Percentiles rank a stretch among this genome's conserved stretches.
These are phyloP conservation scores for Rhodotorula mucilaginosa DNA, from an alignment of 1,284 basidiomycete species.

Conservation along the genomic window DNA sequence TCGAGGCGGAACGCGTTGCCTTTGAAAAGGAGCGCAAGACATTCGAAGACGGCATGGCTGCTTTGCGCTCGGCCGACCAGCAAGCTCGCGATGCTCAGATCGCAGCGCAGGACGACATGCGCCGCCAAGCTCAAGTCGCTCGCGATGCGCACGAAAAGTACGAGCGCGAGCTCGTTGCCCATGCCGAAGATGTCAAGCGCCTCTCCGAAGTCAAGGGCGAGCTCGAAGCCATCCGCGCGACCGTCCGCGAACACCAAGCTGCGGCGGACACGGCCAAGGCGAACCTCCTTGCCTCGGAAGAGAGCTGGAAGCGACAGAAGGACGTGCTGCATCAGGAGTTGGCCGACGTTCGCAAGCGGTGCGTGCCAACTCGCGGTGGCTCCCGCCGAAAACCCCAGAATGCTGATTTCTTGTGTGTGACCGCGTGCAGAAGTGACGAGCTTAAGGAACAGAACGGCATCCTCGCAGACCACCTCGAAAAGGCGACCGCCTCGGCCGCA, in stretches of 20 bases:
- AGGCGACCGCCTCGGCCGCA: constrained; percentile 75
- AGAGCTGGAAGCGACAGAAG: constrained; percentile 75
- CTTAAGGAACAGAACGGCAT: constrained; percentile 72
- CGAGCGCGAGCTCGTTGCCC: constrained; percentile 71
- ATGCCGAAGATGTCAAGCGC: constrained; percentile 75
- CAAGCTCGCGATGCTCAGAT: constrained; percentile 62
- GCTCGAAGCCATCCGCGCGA: constrained; percentile 50
- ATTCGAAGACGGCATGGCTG: constrained; percentile 57
- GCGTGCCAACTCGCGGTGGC: constrained; percentile 33
- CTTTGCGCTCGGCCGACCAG: constrained; percentile 59
- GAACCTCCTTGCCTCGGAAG: constrained; percentile 66
- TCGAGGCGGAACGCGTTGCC: constrained; percentile 59
- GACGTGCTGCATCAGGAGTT: constrained; percentile 74
- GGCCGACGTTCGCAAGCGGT: constrained; percentile 67
- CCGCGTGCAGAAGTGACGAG: constrained; percentile 62
- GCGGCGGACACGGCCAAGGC: constrained; percentile 69
- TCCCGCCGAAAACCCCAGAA: too few relatives aligned
- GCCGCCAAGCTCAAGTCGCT: constrained; percentile 65
- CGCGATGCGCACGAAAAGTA: constrained; percentile 79
- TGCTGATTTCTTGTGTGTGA: background rate
- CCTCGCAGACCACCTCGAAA: constrained; percentile 79
- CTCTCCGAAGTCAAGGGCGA: constrained; percentile 66
- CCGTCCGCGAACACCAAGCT: constrained; percentile 60
- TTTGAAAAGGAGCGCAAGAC: constrained; percentile 76
- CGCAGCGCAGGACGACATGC: constrained; percentile 63